Conservation (phyloP, 129 eudicot genomes). For the Deinandra increscens region DNA sequence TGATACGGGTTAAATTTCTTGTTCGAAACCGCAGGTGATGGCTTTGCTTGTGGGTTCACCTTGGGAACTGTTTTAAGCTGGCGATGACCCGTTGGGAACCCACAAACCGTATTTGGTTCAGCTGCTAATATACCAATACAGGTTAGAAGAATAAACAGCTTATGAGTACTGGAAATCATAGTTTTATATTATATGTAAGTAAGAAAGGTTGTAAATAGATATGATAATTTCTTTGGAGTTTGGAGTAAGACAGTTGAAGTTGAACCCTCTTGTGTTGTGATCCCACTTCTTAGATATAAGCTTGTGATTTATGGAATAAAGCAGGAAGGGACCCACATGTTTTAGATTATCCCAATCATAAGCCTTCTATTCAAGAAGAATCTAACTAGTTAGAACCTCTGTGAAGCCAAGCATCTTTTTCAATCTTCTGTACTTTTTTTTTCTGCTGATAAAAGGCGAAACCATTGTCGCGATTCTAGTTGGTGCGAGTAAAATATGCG, state of each 20-base stretch:
- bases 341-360: constrained; percentile 76
- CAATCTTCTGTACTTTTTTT: constrained; percentile 35
- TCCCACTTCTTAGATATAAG: constrained; percentile 43
- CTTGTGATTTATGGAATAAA: constrained; percentile 50
- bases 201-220: constrained; percentile 21
- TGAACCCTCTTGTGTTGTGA: constrained; percentile 35
- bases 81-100: constrained; percentile 37
- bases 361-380: constrained; percentile 54
- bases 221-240: constrained; percentile 31
- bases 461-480: constrained; percentile 21
- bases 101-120: constrained; percentile 46
- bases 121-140: constrained; percentile 50
- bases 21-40: constrained; percentile 37
- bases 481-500: constrained; percentile 20
- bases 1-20: constrained; percentile 46
- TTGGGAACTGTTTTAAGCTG: constrained; percentile 33
- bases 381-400: constrained; percentile 66
- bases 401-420: constrained; percentile 85
- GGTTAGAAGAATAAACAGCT: constrained; percentile 44
- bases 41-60: constrained; percentile 38
- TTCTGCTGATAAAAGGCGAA: constrained; percentile 40
- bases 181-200: constrained; percentile 31
- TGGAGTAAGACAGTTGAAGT: constrained; percentile 37
- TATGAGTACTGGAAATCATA: constrained; percentile 43
- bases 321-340: constrained; percentile 64